A percentile compares a stretch with the other conserved stretches of the same genome.
phyloP scores from a whole-genome alignment of 371 early-diverging fungal genomes.

The Edhazardia aedis region DNA sequence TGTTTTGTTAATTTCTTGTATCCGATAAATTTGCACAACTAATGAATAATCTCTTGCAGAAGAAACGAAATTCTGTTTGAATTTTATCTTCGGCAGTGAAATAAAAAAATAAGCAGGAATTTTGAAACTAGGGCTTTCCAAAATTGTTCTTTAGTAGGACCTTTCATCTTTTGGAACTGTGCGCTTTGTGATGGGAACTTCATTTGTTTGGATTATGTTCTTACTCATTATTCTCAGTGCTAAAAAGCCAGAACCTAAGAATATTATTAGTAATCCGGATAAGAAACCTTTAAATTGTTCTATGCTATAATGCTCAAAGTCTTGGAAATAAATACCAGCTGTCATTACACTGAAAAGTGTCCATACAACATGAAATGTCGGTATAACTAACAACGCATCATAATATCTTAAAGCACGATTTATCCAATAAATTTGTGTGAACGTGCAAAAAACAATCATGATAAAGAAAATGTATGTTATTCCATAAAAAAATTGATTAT shows the following conservation, averaged over 20 bases:
- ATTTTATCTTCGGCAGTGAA: too few relatives aligned
- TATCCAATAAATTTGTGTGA: constrained; percentile 59
- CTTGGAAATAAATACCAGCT: constrained; percentile 61
- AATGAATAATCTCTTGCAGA: too few relatives aligned
- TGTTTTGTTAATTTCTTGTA: too few relatives aligned
- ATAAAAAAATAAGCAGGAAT: too few relatives aligned
- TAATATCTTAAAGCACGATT: constrained; percentile 58
- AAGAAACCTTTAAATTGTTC: constrained; percentile 52
- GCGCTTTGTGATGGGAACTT: not conserved
- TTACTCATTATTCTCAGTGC: constrained; percentile 45
- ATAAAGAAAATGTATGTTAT: constrained; percentile 53
- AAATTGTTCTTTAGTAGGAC: too few relatives aligned
- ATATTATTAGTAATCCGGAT: constrained; percentile 53
- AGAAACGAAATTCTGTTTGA: too few relatives aligned
- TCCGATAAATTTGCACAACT: too few relatives aligned
- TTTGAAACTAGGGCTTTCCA: too few relatives aligned
- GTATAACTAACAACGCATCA: constrained; percentile 61
- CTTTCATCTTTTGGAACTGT: too few relatives aligned
- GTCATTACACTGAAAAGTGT: constrained; percentile 53
- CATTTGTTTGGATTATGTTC: not conserved
- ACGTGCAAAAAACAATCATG: constrained; percentile 54
- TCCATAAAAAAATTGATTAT: constrained; percentile 54
- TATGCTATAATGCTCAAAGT: constrained; percentile 53
- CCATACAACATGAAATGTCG: constrained; percentile 62
- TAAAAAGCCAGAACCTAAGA: constrained; percentile 53